Conservation (phyloP, 2,329 filamentous ascomycete genomes). For the Apiospora rasikravindrae region DNA sequence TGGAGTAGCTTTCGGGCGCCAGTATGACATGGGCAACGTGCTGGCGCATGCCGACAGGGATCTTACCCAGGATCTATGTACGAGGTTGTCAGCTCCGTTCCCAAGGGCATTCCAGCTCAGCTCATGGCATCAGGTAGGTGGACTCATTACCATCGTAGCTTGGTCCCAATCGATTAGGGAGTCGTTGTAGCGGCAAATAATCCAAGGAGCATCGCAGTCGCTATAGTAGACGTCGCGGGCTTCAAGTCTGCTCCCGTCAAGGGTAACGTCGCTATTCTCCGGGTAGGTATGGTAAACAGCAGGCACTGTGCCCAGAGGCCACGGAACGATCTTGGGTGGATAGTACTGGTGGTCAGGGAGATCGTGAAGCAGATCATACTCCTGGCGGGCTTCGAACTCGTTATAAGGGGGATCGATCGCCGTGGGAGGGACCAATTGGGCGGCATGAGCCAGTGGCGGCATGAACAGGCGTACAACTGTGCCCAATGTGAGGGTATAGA, state of each 20-base stretch:
- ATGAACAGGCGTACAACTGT: background rate
- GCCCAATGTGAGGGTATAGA: background rate
- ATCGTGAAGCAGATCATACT: background rate
- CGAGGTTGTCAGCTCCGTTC: background rate
- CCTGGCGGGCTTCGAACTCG: background rate
- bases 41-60: conserved; percentile 1
- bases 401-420: background rate
- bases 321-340: background rate
- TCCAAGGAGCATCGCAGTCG: background rate
- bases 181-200: background rate
- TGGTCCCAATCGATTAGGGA: background rate
- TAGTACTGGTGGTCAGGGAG: background rate
- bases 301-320: background rate
- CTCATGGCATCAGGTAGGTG: too few relatives aligned
- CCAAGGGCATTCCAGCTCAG: background rate
- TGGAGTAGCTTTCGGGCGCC: conserved; percentile 4
- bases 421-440: background rate
- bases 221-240: background rate
- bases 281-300: background rate
- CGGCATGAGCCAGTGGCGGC: background rate
- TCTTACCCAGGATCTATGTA: background rate
- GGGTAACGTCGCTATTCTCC: background rate
- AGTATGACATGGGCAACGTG: background rate
- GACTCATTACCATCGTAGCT: background rate
- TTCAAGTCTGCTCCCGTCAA: background rate